Conservation (phyloP, 2,329 filamentous ascomycete genomes). For the Epichloe gansuensis region DNA sequence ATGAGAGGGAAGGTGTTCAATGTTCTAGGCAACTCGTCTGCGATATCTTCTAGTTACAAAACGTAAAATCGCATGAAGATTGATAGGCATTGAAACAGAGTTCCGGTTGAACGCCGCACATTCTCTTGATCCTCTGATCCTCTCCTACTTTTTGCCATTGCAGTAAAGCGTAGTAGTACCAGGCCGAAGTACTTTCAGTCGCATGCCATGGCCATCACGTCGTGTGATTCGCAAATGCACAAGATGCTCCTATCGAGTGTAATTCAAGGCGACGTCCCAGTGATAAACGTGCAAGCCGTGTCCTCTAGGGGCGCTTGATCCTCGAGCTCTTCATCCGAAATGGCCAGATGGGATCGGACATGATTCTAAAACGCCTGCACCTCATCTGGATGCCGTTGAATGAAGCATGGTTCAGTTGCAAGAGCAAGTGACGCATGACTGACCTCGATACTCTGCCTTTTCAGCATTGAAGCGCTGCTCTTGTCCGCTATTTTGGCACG, state of each 20-base stretch:
- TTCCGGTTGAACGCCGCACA: not conserved
- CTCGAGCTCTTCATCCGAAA: conserved; percentile 21
- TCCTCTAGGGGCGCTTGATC: not conserved
- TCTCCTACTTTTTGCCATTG: not conserved
- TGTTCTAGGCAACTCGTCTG: not conserved
- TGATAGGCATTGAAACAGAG: not conserved
- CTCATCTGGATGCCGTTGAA: conserved; percentile 12
- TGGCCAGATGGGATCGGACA: conserved; percentile 17
- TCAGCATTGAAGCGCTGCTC: too few relatives aligned
- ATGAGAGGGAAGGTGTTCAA: too few relatives aligned
- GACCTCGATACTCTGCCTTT: not conserved
- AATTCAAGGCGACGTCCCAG: too few relatives aligned
- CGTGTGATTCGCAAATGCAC: not conserved
- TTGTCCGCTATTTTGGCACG: not conserved
- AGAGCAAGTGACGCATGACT: too few relatives aligned
- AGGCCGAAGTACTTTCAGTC: too few relatives aligned
- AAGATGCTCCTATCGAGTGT: not conserved
- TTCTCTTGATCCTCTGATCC: not conserved
- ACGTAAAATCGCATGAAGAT: not conserved
- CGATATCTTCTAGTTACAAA: not conserved
- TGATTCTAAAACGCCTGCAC: conserved; percentile 20
- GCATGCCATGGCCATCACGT: not conserved
- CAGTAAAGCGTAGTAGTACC: too few relatives aligned
- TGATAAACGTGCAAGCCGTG: not conserved
- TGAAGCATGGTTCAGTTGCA: not conserved